These are phyloP conservation scores for Candida methanosorbosa DNA, from an alignment of 805 yeast species.

Conservation along the genomic window DNA sequence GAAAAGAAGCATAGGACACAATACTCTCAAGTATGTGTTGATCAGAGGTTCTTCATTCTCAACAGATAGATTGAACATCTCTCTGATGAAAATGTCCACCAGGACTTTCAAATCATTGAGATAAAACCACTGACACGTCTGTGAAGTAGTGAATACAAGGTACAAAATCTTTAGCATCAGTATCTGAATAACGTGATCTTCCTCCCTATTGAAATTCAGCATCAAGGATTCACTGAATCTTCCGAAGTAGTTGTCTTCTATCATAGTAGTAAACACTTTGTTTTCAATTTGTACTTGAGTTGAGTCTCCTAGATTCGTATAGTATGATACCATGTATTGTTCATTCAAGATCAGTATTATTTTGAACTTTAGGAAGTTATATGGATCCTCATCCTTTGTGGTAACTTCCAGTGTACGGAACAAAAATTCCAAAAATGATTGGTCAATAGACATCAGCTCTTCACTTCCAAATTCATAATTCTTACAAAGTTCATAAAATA, in stretches of 20 bases:
- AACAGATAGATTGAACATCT: constrained; percentile 56
- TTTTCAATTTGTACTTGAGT: constrained; percentile 19
- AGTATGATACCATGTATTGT: constrained; percentile 67
- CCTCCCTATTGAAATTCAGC: constrained; percentile 68
- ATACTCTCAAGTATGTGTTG: constrained; percentile 64
- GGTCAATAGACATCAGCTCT: constrained; percentile 34
- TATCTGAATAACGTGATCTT: constrained; percentile 62
- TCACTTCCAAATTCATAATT: constrained; percentile 33
- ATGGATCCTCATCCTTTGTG: constrained; percentile 42
- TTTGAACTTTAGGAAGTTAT: constrained; percentile 61
- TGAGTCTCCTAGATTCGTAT: constrained; percentile 9
- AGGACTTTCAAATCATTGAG: constrained; percentile 79
- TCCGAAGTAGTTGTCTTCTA: constrained; percentile 34
- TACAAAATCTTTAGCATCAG: constrained; percentile 74
- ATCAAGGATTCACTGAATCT: constrained; percentile 63
- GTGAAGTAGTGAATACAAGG: constrained; percentile 57
- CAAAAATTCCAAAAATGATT: constrained; percentile 37
- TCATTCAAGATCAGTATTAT: constrained; percentile 72
- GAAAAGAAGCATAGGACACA: constrained; percentile 61
- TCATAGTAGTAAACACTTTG: constrained; percentile 49
- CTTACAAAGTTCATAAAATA: constrained; percentile 48
- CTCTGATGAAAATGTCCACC: constrained; percentile 75
- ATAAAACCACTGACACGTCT: constrained; percentile 62
- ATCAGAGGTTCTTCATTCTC: constrained; percentile 48
- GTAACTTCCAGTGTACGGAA: constrained; percentile 34